A percentile compares a stretch with the other conserved stretches of the same genome.
Evolutionary conservation across 1,284 basidiomycete species (phyloP).

Genomic region (Peniophora sp.): DNA sequence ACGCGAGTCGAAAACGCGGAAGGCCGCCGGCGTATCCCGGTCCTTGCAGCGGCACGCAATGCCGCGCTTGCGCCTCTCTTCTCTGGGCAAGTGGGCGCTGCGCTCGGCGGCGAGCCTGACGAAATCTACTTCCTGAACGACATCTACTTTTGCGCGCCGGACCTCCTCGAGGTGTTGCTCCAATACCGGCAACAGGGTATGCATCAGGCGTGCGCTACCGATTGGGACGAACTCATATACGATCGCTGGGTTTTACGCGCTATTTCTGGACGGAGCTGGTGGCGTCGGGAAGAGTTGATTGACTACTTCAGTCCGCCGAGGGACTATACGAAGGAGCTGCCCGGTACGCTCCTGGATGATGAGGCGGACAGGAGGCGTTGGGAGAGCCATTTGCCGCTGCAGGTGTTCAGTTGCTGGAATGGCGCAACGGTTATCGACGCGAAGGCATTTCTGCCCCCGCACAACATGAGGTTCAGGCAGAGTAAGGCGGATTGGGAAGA

Average conservation of each 20-base stretch:
- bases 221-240: slow-evolving; percentile 1
- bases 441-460: not conserved
- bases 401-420: slow-evolving; percentile 1
- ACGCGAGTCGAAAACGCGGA: slow-evolving; percentile 6
- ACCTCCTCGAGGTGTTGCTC: slow-evolving; percentile 31
- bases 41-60: slow-evolving; percentile 30
- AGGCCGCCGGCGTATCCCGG: slow-evolving; percentile 20
- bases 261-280: not conserved
- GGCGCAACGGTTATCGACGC: slow-evolving; percentile 1
- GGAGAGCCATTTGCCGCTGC: not conserved
- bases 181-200: slow-evolving; percentile 6
- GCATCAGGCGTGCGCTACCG: slow-evolving; percentile 1
- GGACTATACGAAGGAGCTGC: not conserved
- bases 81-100: slow-evolving; percentile 11
- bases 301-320: not conserved
- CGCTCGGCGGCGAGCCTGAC: not conserved
- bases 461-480: not conserved
- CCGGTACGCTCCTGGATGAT: not conserved
- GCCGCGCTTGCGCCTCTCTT: slow-evolving; percentile 26
- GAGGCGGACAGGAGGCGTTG: not conserved
- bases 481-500: slow-evolving; percentile 2
- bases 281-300: not conserved
- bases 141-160: slow-evolving; percentile 27
- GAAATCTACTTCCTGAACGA: slow-evolving; percentile 32
- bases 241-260: not conserved